phyloP scores from a whole-genome alignment of 2,329 filamentous ascomycete genomes.

The Fusarium buxicola region DNA sequence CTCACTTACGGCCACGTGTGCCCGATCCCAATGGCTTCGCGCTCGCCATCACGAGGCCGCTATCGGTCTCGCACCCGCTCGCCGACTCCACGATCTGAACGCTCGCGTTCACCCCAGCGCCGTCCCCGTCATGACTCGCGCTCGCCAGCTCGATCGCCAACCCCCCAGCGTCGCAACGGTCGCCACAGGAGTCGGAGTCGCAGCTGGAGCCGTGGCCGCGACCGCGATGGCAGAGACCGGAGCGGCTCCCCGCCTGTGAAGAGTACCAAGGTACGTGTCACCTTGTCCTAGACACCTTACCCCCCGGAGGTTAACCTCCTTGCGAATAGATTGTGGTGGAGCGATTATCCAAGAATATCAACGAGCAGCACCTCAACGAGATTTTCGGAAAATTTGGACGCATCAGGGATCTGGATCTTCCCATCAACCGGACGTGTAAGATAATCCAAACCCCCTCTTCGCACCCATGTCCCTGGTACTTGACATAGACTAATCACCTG shows the following conservation, averaged over 20 bases:
- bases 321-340: slow-evolving; percentile 86
- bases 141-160: slow-evolving; percentile 50
- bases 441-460: slow-evolving; percentile 23
- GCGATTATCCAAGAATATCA: slow-evolving; percentile 94
- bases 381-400: slow-evolving; percentile 91
- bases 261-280: slow-evolving; percentile 64
- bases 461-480: slow-evolving; percentile 10
- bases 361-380: slow-evolving; percentile 86
- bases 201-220: slow-evolving; percentile 49
- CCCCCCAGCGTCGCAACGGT: slow-evolving; percentile 50
- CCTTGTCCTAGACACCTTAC: background rate
- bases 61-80: slow-evolving; percentile 52
- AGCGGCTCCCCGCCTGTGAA: slow-evolving; percentile 54
- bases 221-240: slow-evolving; percentile 52
- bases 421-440: slow-evolving; percentile 87
- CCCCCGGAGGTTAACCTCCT: slow-evolving; percentile 19
- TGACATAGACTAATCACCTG: slow-evolving; percentile 27
- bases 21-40: slow-evolving; percentile 45
- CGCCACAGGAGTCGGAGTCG: slow-evolving; percentile 46
- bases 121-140: slow-evolving; percentile 51
- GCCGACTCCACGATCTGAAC: slow-evolving; percentile 49
- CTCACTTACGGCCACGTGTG: slow-evolving; percentile 1
- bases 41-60: slow-evolving; percentile 50
- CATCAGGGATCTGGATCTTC: slow-evolving; percentile 89
- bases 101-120: slow-evolving; percentile 49